Base-by-base conservation (phyloP, 2,329 filamentous ascomycete genomes). In the Aphanocladium album region DNA sequence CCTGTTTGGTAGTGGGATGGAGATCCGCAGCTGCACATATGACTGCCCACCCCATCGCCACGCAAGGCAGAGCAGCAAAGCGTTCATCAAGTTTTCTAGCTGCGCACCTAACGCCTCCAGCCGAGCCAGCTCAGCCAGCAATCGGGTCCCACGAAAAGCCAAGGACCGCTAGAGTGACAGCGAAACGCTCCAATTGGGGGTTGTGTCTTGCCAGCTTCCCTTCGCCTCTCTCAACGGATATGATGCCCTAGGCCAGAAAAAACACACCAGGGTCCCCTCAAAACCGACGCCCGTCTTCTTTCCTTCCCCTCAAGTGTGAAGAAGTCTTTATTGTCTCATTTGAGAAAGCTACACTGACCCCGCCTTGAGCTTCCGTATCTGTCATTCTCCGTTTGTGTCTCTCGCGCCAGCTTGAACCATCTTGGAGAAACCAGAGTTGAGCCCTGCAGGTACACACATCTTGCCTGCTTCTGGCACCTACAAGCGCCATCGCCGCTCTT, bases 1-100 rank as follows among this genome's bases (percentile, higher is more conserved):
- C 50, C 35, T 12, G n/a, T 9, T 21, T 35, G 45, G n/a, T 45
- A 46, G 57, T 59, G 57, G 57, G 57, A 59, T 59, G 57, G 35
- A 59, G 57, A 53, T 59, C 57, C 57, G 57, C 57, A 59, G 23
- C 56, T 45, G 27, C 56, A 58, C 46, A 43, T 50, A 33, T 41
- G 46, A 51, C 47, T n/a, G 47, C 47, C 49, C 47, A 59, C 47
- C 30, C 37, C 47, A 37, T 45, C 57, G n/a, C 47, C 25, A 45
- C 57, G 37, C 57, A 52, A 21, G 27, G 49, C 47, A 25, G 23
- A 35, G 35, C 37, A 16, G 46, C 12, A 16, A 30, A 23, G n/a
- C 25, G 2, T 21, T 49, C 43, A 23, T 25, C 19, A 43, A 11
- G 21, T 8, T n/a, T 43, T n/a, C n/a, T n/a, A n/a, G n/a, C n/a